Evolutionary conservation across 116 monocot species (phyloP).

Genomic region (Thalassia testudinum): DNA sequence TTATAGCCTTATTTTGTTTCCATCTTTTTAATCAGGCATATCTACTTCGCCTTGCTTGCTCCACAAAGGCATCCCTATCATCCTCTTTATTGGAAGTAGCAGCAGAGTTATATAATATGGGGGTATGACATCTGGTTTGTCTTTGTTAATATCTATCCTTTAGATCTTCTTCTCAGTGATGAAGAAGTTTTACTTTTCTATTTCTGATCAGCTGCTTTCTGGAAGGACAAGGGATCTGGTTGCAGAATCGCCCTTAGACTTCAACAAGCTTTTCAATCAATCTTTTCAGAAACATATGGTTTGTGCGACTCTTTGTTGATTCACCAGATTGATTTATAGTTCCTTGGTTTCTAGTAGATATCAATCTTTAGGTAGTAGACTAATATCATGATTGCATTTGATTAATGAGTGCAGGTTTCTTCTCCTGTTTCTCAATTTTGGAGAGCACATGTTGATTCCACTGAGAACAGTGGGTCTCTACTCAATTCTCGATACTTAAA

Average conservation of each 20-base stretch:
- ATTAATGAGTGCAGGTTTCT: too few relatives aligned
- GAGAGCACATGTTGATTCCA: conserved; percentile 24
- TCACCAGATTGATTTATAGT: too few relatives aligned
- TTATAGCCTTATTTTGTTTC: too few relatives aligned
- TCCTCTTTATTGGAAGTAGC: conserved; percentile 48
- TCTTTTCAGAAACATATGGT: conserved; percentile 60
- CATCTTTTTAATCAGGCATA: too few relatives aligned
- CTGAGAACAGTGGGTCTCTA: conserved; percentile 24
- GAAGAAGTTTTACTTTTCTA: not conserved
- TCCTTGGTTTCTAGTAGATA: not conserved
- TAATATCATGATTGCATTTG: too few relatives aligned
- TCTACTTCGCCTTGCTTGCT: conserved; percentile 68
- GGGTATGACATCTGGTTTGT: conserved; percentile 28
- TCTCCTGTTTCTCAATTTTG: conserved; percentile 57
- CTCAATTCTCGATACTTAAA: conserved; percentile 83
- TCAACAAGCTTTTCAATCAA: conserved; percentile 44
- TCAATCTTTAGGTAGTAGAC: too few relatives aligned
- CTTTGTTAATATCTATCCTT: not conserved
- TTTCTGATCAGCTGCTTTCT: conserved; percentile 51
- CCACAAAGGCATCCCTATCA: conserved; percentile 48
- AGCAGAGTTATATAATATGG: conserved; percentile 56
- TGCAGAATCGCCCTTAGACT: conserved; percentile 32
- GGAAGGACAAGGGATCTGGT: conserved; percentile 55
- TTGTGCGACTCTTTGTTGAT: too few relatives aligned
- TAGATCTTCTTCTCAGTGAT: too few relatives aligned